Evolutionary conservation across 2,329 filamentous ascomycete genomes (phyloP), one percentile per base, ranked within the genome.

Genomic region (Cladosporium velox): DNA sequence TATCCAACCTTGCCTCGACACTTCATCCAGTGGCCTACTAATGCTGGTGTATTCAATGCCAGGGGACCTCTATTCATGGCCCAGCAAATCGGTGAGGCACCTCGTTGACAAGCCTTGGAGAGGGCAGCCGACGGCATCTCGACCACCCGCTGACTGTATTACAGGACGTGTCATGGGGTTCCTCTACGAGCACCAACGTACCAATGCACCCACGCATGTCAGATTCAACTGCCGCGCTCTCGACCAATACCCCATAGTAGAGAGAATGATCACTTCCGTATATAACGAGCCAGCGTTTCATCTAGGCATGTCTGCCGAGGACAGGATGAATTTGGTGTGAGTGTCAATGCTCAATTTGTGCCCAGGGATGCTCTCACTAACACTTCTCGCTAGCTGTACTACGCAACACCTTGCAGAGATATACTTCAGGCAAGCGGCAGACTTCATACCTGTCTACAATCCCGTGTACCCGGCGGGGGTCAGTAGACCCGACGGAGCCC

Each of bases 91-190:
- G 54, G 54, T 58, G 11, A n/a, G 32, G 7, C 18, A 18, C 15
- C 7, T 41, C 6, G 14, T 10, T n/a, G 18, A 21, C 2, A 44
- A n/a, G 6, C 18, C 15, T n/a, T 10, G 15, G 15, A 8, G 38
- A n/a, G 15, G 2, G 14, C 18, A 10, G 18, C n/a, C 2, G 18
- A n/a, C n/a, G 18, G 18, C 15, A 44, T 4, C 18, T 44, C 21
- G 32, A 14, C 24, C 28, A 18, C 10, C 8, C 10, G 24, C 26
- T 54, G 10, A 54, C 5, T 18, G 3, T 12, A n/a, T 44, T 3
- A 38, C n/a, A 58, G 59, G 41, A 18, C 28, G 24, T 26, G n/a
- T 52, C 7, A 62, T 62, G 21, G 59, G 26, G 21, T 28, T 62
- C 2, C 14, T 34, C 26, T 44, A 62, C 28, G 59, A 62, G 6